phyloP scores from a whole-genome alignment of 352 stramenopile species.

The Stephanocyclus meneghinianus region DNA sequence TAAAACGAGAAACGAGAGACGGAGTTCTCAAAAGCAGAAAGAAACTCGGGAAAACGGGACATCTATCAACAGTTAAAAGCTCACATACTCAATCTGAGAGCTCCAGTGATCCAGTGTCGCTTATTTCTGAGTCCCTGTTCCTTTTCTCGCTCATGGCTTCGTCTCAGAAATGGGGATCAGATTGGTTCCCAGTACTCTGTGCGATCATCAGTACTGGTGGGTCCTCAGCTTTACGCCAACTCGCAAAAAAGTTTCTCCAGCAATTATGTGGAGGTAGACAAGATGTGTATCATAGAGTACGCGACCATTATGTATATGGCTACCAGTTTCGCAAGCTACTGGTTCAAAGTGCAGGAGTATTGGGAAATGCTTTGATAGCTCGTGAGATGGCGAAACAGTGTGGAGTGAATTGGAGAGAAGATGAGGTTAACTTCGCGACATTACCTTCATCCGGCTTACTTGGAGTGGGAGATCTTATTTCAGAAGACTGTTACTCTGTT shows the following conservation, averaged over 20 bases:
- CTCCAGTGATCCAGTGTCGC: not conserved
- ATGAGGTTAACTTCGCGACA: conserved; percentile 57
- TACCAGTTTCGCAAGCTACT: conserved; percentile 67
- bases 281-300: conserved; percentile 71
- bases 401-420: conserved; percentile 59
- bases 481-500: conserved; percentile 66
- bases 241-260: conserved; percentile 73
- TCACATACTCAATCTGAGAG: not conserved
- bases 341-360: conserved; percentile 42
- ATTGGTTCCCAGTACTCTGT: conserved; percentile 71
- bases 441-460: conserved; percentile 64
- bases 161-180: conserved; percentile 23
- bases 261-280: conserved; percentile 66
- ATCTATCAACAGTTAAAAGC: not conserved
- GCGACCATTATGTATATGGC: conserved; percentile 79
- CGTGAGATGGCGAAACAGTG: conserved; percentile 72
- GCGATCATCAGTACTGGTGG: conserved; percentile 69
- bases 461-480: conserved; percentile 74
- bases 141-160: conserved; percentile 52
- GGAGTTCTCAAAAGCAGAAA: conserved; percentile 39
- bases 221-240: conserved; percentile 35
- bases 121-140: conserved; percentile 52
- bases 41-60: conserved; percentile 57
- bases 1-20: conserved; percentile 61
- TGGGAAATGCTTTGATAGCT: conserved; percentile 63